Conservation (phyloP, 352 stramenopile genomes). For the Globisporangium viniferum region DNA sequence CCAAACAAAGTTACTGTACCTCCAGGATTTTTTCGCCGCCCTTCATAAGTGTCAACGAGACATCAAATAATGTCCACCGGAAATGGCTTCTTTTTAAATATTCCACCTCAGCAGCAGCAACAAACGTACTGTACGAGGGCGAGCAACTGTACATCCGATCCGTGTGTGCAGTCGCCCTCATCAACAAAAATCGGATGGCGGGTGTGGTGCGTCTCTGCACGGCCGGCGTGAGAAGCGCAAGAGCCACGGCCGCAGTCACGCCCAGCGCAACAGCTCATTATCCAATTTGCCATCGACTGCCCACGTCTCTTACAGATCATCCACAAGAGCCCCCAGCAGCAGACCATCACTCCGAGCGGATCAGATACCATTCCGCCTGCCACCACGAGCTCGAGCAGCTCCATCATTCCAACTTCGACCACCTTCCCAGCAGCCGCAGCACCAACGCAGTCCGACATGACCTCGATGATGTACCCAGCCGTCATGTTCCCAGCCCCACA, state of each 20-base stretch:
- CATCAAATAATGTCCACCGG: conserved; percentile 1
- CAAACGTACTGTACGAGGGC: neutral
- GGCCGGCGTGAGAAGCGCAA: neutral
- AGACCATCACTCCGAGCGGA: conserved; percentile 3
- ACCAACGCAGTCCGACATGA: conserved; percentile 1
- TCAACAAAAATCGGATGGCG: neutral
- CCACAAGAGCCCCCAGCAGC: neutral
- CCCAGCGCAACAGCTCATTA: neutral
- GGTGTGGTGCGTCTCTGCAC: neutral
- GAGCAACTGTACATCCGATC: neutral
- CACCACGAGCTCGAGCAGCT: neutral
- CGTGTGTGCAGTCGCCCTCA: neutral
- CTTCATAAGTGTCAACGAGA: neutral
- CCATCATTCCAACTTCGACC: neutral
- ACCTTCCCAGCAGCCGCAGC: neutral
- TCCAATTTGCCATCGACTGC: conserved; percentile 8
- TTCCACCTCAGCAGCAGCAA: neutral
- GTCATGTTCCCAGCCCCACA: conserved; percentile 8
- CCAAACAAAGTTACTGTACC: neutral
- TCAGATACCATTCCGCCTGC: conserved; percentile 8
- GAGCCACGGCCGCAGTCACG: neutral
- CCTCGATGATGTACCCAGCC: conserved; percentile 14
- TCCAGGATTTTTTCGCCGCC: neutral
- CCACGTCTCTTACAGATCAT: neutral
- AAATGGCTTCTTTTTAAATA: conserved; percentile 2